phyloP scores from a whole-genome alignment of 1,139 yeast genomes.

The Pichia sp. region DNA sequence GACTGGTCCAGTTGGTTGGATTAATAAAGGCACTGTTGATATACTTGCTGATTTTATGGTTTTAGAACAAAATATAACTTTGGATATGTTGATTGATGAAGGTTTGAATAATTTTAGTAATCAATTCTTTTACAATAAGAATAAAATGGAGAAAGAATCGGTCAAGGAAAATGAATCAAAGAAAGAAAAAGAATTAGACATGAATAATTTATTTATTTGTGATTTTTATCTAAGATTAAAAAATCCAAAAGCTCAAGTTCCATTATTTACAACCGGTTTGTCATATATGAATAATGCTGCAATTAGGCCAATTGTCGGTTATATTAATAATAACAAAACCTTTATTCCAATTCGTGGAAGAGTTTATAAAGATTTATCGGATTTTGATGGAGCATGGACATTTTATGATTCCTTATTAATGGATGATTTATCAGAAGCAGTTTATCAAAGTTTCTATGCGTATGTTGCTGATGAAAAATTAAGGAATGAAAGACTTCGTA shows the following conservation, averaged over 20 bases:
- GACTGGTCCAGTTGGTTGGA: constrained; percentile 97
- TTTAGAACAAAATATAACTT: constrained; percentile 48
- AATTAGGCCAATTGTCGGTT: constrained; percentile 90
- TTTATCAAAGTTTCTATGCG: constrained; percentile 82
- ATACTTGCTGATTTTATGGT: constrained; percentile 86
- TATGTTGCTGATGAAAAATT: constrained; percentile 86
- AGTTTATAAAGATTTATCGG: constrained; percentile 70
- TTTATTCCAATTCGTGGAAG: constrained; percentile 84
- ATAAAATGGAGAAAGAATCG: constrained; percentile 25
- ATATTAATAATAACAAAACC: constrained; percentile 83
- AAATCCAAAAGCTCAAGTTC: constrained; percentile 83
- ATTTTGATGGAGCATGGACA: constrained; percentile 96
- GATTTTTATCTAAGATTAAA: constrained; percentile 74
- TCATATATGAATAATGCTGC: constrained; percentile 87
- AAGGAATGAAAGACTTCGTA: constrained; percentile 61
- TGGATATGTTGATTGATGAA: constrained; percentile 10
- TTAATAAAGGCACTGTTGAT: constrained; percentile 83
- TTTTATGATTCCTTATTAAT: constrained; percentile 82
- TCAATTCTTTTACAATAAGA: constrained; percentile 17
- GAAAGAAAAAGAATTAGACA: constrained; percentile 24
- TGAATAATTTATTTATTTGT: constrained; percentile 45
- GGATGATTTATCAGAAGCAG: constrained; percentile 88
- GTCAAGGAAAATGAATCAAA: constrained; percentile 7
- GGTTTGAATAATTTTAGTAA: constrained; percentile 12
- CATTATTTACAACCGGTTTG: constrained; percentile 75